phyloP scores from a whole-genome alignment of 2,329 filamentous ascomycete species.

The Cryphonectria radicalis region DNA sequence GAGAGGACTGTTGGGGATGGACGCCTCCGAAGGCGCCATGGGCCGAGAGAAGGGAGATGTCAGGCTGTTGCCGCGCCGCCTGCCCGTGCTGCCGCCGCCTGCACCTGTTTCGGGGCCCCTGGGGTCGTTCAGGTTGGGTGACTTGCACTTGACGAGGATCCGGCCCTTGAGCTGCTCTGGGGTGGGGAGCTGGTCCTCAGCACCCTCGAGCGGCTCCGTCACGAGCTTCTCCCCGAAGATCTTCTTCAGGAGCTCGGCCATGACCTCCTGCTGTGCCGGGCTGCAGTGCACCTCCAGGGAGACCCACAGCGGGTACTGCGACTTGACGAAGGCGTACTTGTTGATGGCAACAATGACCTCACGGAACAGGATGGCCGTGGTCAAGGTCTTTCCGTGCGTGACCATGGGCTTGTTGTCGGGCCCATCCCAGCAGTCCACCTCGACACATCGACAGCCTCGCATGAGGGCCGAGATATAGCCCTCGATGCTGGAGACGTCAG shows the following conservation, averaged over 20 bases:
- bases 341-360: slow-evolving; percentile 93
- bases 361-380: slow-evolving; percentile 83
- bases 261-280: slow-evolving; percentile 77
- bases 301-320: slow-evolving; percentile 88
- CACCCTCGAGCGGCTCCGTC: slow-evolving; percentile 72
- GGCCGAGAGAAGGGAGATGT: slow-evolving; percentile 76
- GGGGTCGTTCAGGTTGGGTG: slow-evolving; percentile 62
- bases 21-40: slow-evolving; percentile 59
- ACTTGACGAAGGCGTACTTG: slow-evolving; percentile 88
- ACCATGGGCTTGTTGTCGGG: slow-evolving; percentile 85
- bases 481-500: slow-evolving; percentile 88
- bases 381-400: slow-evolving; percentile 87
- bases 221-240: slow-evolving; percentile 82
- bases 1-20: slow-evolving; percentile 59
- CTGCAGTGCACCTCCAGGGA: slow-evolving; percentile 96
- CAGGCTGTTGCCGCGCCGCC: slow-evolving; percentile 69
- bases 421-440: slow-evolving; percentile 98
- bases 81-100: slow-evolving; percentile 43
- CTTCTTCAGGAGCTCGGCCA: slow-evolving; percentile 88
- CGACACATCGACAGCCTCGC: slow-evolving; percentile 90
- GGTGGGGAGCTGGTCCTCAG: slow-evolving; percentile 73
- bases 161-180: slow-evolving; percentile 83
- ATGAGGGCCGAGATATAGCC: slow-evolving; percentile 90
- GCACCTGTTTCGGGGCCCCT: slow-evolving; percentile 36
- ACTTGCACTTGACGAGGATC: slow-evolving; percentile 94